These are phyloP conservation scores for Berberis thunbergii DNA, from an alignment of 164 flowering plant species.

Conservation along the genomic window DNA sequence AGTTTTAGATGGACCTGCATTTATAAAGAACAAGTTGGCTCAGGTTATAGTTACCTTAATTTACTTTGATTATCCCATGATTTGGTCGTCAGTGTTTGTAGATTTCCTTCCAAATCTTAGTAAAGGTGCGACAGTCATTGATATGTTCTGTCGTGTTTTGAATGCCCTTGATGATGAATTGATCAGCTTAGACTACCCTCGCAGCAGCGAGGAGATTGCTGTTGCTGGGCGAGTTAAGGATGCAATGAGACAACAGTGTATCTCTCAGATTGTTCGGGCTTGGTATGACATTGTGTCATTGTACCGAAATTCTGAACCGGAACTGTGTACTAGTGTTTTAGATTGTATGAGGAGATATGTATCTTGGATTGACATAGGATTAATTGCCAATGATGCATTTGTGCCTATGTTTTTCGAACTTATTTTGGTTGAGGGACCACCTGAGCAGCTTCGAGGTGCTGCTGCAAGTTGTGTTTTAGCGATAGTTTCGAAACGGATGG, in stretches of 20 bases:
- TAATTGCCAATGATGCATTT: slow-evolving; percentile 68
- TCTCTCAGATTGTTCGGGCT: slow-evolving; percentile 69
- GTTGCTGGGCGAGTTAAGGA: slow-evolving; percentile 71
- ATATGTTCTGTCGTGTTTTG: slow-evolving; percentile 88
- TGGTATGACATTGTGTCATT: slow-evolving; percentile 76
- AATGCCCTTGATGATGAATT: slow-evolving; percentile 83
- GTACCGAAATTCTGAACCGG: slow-evolving; percentile 63
- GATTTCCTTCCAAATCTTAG: slow-evolving; percentile 58
- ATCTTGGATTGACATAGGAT: slow-evolving; percentile 92
- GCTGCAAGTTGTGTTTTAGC: slow-evolving; percentile 71
- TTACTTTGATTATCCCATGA: slow-evolving; percentile 68
- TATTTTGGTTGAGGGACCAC: slow-evolving; percentile 49
- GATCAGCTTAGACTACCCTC: slow-evolving; percentile 78
- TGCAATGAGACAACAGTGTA: slow-evolving; percentile 94
- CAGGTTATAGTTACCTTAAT: slow-evolving; percentile 81
- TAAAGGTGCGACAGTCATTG: slow-evolving; percentile 64
- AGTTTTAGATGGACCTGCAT: slow-evolving; percentile 61
- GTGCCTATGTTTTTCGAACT: slow-evolving; percentile 71
- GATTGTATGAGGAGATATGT: slow-evolving; percentile 74
- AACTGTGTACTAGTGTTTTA: slow-evolving; percentile 51
- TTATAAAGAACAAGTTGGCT: slow-evolving; percentile 84
- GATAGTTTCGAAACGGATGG: slow-evolving; percentile 84
- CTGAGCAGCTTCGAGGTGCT: slow-evolving; percentile 67
- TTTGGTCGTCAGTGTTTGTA: slow-evolving; percentile 74
- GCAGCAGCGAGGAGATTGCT: slow-evolving; percentile 50